Conservation (phyloP, 2,329 filamentous ascomycete species). For the Beauveria asiatica region DNA sequence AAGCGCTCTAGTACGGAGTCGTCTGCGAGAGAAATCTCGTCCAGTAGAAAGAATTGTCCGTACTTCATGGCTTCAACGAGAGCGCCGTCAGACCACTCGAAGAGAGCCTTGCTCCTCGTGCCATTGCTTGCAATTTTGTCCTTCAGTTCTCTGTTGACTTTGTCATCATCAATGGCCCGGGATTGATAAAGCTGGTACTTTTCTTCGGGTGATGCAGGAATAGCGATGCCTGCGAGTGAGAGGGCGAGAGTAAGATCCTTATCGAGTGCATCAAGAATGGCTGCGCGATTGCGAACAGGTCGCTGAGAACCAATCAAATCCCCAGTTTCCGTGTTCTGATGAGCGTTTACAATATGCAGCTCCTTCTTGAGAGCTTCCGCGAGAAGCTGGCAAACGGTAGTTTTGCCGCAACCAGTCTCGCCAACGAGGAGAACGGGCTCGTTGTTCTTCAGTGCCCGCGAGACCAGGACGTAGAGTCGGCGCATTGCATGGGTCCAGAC, state of each 20-base stretch:
- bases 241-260: slow-evolving; percentile 49
- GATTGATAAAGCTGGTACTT: slow-evolving; percentile 49
- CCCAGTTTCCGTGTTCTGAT: slow-evolving; percentile 96
- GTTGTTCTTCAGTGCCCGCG: slow-evolving; percentile 75
- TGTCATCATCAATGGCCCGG: slow-evolving; percentile 33
- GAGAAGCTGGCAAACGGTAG: slow-evolving; percentile 86
- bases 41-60: slow-evolving; percentile 84
- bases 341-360: slow-evolving; percentile 87
- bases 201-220: slow-evolving; percentile 39
- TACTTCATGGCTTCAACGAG: slow-evolving; percentile 88
- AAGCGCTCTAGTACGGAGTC: slow-evolving; percentile 93
- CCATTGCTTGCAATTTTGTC: slow-evolving; percentile 39
- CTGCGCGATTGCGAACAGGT: slow-evolving; percentile 76
- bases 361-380: slow-evolving; percentile 70
- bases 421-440: slow-evolving; percentile 92
- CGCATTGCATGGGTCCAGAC: slow-evolving; percentile 97
- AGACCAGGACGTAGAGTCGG: slow-evolving; percentile 81
- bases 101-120: slow-evolving; percentile 70
- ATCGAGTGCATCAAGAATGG: slow-evolving; percentile 57
- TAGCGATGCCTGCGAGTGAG: slow-evolving; percentile 29
- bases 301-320: slow-evolving; percentile 94
- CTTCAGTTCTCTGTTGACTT: slow-evolving; percentile 40
- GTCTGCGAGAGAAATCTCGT: slow-evolving; percentile 95
- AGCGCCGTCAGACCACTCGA: slow-evolving; percentile 94
- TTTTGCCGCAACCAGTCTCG: slow-evolving; percentile 97